Percentiles rank a stretch among this genome's conserved stretches.
Evolutionary conservation across 805 yeast genomes (phyloP).

Genomic region (Lachancea dasiensis): DNA sequence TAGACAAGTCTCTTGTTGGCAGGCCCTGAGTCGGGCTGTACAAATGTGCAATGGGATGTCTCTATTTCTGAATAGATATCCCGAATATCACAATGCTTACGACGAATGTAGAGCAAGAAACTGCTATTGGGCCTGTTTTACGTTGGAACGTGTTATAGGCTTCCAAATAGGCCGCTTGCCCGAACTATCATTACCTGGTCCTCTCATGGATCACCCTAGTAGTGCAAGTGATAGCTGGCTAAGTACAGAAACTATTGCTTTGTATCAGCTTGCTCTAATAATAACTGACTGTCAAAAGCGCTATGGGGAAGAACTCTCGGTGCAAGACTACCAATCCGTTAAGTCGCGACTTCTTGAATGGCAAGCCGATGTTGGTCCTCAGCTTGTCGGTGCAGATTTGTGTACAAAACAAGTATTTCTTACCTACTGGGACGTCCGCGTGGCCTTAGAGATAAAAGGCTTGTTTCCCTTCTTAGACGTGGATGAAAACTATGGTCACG

Average conservation of each 20-base stretch:
- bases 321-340: slow-evolving; percentile 13
- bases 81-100: slow-evolving; percentile 22
- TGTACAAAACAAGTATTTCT: slow-evolving; percentile 18
- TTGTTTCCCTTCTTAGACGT: slow-evolving; percentile 18
- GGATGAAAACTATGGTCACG: slow-evolving; percentile 6
- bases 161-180: slow-evolving; percentile 46
- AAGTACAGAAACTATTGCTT: slow-evolving; percentile 16
- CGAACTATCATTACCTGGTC: slow-evolving; percentile 26
- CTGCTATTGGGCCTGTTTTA: slow-evolving; percentile 50
- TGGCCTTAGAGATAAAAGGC: slow-evolving; percentile 21
- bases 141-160: slow-evolving; percentile 48
- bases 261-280: slow-evolving; percentile 20
- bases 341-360: slow-evolving; percentile 15
- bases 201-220: slow-evolving; percentile 18
- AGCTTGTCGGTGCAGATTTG: background rate
- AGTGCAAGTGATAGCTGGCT: slow-evolving; percentile 18
- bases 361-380: slow-evolving; percentile 5
- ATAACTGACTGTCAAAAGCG: slow-evolving; percentile 17
- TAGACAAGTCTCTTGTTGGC: slow-evolving; percentile 40
- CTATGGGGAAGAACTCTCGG: slow-evolving; percentile 17
- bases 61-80: slow-evolving; percentile 31
- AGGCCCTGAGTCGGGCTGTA: slow-evolving; percentile 39
- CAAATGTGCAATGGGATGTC: slow-evolving; percentile 42
- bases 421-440: slow-evolving; percentile 20
- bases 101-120: slow-evolving; percentile 45